Conservation (phyloP, 2,329 filamentous ascomycete species). For the Lasiodiplodia sp. region DNA sequence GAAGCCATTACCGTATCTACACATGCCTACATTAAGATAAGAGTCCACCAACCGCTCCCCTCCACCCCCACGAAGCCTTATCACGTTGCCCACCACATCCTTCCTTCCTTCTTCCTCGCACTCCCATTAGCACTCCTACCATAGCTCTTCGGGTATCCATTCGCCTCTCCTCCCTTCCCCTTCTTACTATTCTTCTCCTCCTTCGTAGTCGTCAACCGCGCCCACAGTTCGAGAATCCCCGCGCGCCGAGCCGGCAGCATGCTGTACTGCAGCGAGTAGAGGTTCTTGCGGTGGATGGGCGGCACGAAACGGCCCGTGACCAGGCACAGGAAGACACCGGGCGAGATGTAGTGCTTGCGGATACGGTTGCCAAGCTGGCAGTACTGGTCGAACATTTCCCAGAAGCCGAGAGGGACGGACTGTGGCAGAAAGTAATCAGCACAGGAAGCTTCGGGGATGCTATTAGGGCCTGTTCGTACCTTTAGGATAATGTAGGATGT, state of each 20-base stretch:
- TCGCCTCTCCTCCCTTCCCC: neutral
- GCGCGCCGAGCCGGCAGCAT: slow-evolving; percentile 88
- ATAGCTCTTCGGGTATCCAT: slow-evolving; percentile 2
- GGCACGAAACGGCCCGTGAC: slow-evolving; percentile 92
- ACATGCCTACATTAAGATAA: slow-evolving; percentile 9
- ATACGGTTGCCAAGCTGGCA: slow-evolving; percentile 93
- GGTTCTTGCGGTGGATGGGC: slow-evolving; percentile 89
- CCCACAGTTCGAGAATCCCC: slow-evolving; percentile 86
- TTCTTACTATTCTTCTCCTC: slow-evolving; percentile 10
- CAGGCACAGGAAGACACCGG: slow-evolving; percentile 85
- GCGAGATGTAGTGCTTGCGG: slow-evolving; percentile 92
- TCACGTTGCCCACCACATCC: slow-evolving; percentile 20
- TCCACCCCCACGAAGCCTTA: neutral
- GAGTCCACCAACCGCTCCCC: neutral
- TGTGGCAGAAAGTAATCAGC: slow-evolving; percentile 46
- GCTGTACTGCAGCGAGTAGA: slow-evolving; percentile 97
- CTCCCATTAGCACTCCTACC: slow-evolving; percentile 9
- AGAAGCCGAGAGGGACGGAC: slow-evolving; percentile 87
- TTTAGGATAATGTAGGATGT: slow-evolving; percentile 88
- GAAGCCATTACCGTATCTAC: slow-evolving; percentile 18
- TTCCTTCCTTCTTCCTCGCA: slow-evolving; percentile 14
- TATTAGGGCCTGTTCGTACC: slow-evolving; percentile 55
- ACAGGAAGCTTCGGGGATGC: slow-evolving; percentile 30
- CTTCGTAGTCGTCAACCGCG: slow-evolving; percentile 56
- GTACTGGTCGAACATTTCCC: slow-evolving; percentile 97